Conservation (phyloP, 2,329 filamentous ascomycete species). For the Sporothrix sp. region DNA sequence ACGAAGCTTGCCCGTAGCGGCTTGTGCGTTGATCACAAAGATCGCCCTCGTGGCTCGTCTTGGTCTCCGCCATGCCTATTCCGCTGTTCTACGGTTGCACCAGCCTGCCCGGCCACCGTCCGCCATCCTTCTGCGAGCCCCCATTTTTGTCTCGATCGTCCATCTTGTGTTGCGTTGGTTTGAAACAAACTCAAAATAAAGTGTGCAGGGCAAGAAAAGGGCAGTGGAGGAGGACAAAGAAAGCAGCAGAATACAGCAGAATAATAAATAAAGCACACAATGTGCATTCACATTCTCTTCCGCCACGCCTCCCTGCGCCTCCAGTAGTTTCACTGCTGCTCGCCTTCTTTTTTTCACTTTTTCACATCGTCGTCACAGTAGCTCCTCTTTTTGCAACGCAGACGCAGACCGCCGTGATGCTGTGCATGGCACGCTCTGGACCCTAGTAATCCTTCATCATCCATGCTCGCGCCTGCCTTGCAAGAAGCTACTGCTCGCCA, state of each 20-base stretch:
- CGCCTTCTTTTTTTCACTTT: neutral
- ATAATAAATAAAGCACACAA: neutral
- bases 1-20: too few species aligned
- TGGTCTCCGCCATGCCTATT: neutral
- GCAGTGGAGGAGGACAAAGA: neutral
- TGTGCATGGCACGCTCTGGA: too few species aligned
- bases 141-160: conserved; percentile 6
- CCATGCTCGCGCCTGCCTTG: too few species aligned
- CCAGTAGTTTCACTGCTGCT: too few species aligned
- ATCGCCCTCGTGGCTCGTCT: neutral
- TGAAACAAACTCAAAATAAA: conserved; percentile 9
- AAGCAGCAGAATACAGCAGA: neutral
- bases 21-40: neutral
- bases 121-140: neutral
- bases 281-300: neutral
- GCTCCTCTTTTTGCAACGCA: too few species aligned
- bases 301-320: neutral
- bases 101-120: neutral
- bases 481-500: neutral
- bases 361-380: too few species aligned
- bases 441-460: too few species aligned
- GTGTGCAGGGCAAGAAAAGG: neutral
- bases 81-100: conserved; percentile 1
- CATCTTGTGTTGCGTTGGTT: conserved; percentile 4
- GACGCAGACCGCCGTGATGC: too few species aligned